A percentile compares a stretch with the other conserved stretches of the same genome.
phyloP scores from a whole-genome alignment of 169 alveolate genomes.

The Pseudocohnilembus persalinus region DNA sequence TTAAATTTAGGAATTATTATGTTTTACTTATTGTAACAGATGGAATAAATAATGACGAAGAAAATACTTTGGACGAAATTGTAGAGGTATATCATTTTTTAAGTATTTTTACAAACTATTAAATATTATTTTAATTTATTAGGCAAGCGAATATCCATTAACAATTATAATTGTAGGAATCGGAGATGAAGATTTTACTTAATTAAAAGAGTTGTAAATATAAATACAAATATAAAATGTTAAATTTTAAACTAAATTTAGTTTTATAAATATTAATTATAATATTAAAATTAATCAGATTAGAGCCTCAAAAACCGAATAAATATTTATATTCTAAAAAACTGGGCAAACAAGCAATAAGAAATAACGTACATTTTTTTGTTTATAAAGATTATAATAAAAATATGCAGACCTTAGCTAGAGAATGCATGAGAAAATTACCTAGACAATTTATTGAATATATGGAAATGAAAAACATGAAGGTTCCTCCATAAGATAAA shows the following conservation, averaged over 20 bases:
- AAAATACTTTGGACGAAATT: constrained; percentile 57
- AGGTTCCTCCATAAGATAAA: constrained; percentile 46
- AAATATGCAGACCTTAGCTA: constrained; percentile 62
- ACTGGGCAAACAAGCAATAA: constrained; percentile 49
- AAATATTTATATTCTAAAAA: constrained; percentile 30
- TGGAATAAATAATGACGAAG: constrained; percentile 64
- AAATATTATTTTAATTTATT: no score
- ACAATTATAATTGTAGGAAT: constrained; percentile 69
- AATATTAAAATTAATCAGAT: constrained; percentile 8
- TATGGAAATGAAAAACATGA: constrained; percentile 51
- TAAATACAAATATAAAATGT: background rate
- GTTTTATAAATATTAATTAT: no score
- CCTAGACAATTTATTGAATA: constrained; percentile 61
- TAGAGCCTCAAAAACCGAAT: constrained; percentile 11
- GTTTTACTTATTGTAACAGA: constrained; percentile 62
- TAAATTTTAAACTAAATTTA: background rate
- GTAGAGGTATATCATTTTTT: no score
- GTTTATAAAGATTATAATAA: constrained; percentile 58
- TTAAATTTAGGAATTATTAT: constrained; percentile 44
- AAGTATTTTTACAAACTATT: no score
- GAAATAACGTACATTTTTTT: constrained; percentile 83
- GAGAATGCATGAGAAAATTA: constrained; percentile 63
- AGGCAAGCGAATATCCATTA: constrained; percentile 67
- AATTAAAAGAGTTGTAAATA: constrained; percentile 42
- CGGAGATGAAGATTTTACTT: constrained; percentile 63